Conservation (phyloP, 2,329 filamentous ascomycete species). For the Aspergillus oerlinghausenensis region DNA sequence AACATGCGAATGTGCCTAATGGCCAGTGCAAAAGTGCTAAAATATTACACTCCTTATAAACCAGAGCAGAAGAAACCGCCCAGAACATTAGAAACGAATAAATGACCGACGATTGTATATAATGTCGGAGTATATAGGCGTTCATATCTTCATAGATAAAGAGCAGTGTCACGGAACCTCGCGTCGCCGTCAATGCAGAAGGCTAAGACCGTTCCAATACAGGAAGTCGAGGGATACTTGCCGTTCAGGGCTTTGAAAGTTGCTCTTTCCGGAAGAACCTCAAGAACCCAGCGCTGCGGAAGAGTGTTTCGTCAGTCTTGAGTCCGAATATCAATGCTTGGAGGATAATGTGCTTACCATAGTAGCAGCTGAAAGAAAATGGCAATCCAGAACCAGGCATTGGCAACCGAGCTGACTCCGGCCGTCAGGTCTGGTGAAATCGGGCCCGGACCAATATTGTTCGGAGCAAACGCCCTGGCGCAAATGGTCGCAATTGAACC, state of each 20-base stretch:
- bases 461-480: slow-evolving; percentile 56
- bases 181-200: neutral
- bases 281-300: slow-evolving; percentile 34
- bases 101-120: no score
- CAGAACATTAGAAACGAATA: no score
- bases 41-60: no score
- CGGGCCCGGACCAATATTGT: slow-evolving; percentile 56
- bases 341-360: slow-evolving; percentile 45
- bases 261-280: slow-evolving; percentile 45
- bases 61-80: no score
- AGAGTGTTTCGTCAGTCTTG: slow-evolving; percentile 1
- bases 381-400: slow-evolving; percentile 59
- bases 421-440: slow-evolving; percentile 60
- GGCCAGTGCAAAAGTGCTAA: no score
- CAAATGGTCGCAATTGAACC: slow-evolving; percentile 60
- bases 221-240: neutral
- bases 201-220: neutral
- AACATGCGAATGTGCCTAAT: no score
- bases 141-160: no score
- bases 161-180: no score
- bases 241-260: slow-evolving; percentile 38
- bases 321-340: neutral
- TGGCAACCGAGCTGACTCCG: slow-evolving; percentile 42
- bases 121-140: no score
- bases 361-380: slow-evolving; percentile 55